Base-by-base conservation (phyloP, 192 early-diverging fungal genomes). In the Coemansia brasiliensis region DNA sequence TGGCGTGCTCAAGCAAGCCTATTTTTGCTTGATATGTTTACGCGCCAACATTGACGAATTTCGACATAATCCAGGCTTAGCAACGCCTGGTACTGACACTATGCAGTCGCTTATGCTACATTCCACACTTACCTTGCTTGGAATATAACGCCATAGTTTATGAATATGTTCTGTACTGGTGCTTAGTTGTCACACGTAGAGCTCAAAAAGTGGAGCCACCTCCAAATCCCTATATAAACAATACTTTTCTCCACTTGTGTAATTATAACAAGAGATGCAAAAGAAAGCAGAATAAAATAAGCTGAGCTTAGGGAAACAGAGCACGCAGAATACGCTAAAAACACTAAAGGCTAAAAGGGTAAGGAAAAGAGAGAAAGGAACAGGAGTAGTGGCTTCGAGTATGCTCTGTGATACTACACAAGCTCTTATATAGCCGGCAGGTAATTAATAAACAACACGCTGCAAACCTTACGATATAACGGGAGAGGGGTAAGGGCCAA, bases 401-500 rank as follows among this genome's bases (percentile, higher is more conserved):
- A 18, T 51, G 24, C 16, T 22, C 17, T 49, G 46, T 17, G 46
- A 22, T 26, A 29, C 26, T 16, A 51, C 15, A n/a, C n/a, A 42
- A n/a, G 49, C 35, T 26, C 49, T 51, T 51, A 25, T 51, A 51
- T 20, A 51, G 49, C 49, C 49, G 49, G 49, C 18, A 18, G 26
- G 26, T 51, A 32, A 51, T 51, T 51, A 51, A 51, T 17, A 29
- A 26, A 24, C 49, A 26, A 24, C 49, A 24, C 20, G 3, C 26
- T 51, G 16, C 29, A 32, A 51, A 32, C 26, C 25, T 32, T 32
- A n/a, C 49, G 18, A 51, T 18, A 29, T 51, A 20, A 49, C 26
- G 46, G 46, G 32, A 29, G 26, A 51, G 49, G 49, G 43, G 27
- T 16, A 10, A 32, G 17, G 27, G 26, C 49, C 49, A 51, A 32